Base-by-base conservation (phyloP, 1,284 basidiomycete genomes). In the Moesziomyces antarcticus region DNA sequence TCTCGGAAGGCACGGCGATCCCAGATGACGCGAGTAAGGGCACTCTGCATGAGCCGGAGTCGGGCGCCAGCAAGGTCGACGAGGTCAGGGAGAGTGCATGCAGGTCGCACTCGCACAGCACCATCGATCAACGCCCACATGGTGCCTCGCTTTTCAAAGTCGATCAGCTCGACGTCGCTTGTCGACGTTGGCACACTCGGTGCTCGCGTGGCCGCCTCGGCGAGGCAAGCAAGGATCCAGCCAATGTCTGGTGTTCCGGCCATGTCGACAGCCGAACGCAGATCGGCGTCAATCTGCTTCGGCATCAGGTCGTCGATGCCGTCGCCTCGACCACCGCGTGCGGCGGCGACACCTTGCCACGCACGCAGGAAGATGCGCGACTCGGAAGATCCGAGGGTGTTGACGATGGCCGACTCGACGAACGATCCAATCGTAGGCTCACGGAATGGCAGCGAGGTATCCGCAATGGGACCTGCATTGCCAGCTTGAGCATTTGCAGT, bases 151-250 rank as follows among this genome's bases (percentile, higher is more conserved):
- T 77, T 79, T n/a, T 77, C 78, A 43, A 80, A 82, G 50, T 78
- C 73, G 35, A 84, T 58, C 11, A 80, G 59, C 43, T 73, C 61
- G 48, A 73, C 63, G 11, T 77, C 69, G 11, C 65, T 49, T n/a
- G 59, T 43, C 6, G 49, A 41, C 1, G 49, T 49, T n/a, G 56
- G 53, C 16, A 56, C 50, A 45, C 59, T 64, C 13, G 70, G 60
- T 11, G 68, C 61, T 35, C 63, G 68, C 18, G 69, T 75, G 5
- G 59, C 69, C 2, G 64, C 77, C 33, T 82, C 63, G 9, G 82
- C 81, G 20, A 83, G 54, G 25, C 73, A 78, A 18, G 66, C 54
- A 10, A 84, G 71, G 24, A 81, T 61, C 82, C 82, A 84, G 43
- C 78, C 79, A 42, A 82, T 69, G 56, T 84, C 82, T 0, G 78